Base-by-base conservation (phyloP, 495 filamentous ascomycete genomes). In the Thozetella sp. region DNA sequence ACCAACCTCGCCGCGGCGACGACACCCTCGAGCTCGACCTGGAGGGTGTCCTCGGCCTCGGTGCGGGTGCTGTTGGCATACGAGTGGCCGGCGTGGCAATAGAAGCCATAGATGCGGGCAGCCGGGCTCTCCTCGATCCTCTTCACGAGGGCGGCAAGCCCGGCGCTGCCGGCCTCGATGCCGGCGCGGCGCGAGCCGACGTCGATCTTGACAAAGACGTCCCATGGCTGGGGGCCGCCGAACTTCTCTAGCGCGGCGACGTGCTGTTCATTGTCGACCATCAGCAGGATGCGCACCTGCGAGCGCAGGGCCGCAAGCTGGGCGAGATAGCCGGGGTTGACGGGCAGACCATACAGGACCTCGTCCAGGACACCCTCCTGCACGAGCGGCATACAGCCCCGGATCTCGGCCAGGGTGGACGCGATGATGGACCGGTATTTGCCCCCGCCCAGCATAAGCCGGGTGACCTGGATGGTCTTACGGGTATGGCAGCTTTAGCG, bases 221-320 rank as follows among this genome's bases (percentile, higher is more conserved):
- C 56, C 69, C 70, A 72, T 59, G 61, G 60, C 3, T 50, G 43
- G 1, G 23, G 53, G 13, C 43, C 37, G 17, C 56, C 48, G 57
- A 59, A 72, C 11, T 60, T 48, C 34, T 76, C 73, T 13, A 76
- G 67, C 10, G 66, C 23, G 19, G 64, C 56, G 11, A 76, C 63
- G 25, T 76, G 73, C 51, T 74, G 66, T 25, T 67, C 63, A 52
- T 73, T 69, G 58, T 76, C 73, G 59, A 76, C 57, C 69, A 76
- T 66, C 22, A 76, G 67, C 48, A 66, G 25, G 40, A 76, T 68
- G 26, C 58, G 62, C 40, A 76, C 34, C 13, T 59, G 59, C 43
- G 56, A 56, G 2, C 58, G 37, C 19, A 56, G 52, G n/a, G 54
- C 13, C n/a, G 43, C n/a, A n/a, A 76, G 66, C 50, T 66, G 66